phyloP scores from a whole-genome alignment of 768 basidiomycete species.

The Suillus cothurnatus region DNA sequence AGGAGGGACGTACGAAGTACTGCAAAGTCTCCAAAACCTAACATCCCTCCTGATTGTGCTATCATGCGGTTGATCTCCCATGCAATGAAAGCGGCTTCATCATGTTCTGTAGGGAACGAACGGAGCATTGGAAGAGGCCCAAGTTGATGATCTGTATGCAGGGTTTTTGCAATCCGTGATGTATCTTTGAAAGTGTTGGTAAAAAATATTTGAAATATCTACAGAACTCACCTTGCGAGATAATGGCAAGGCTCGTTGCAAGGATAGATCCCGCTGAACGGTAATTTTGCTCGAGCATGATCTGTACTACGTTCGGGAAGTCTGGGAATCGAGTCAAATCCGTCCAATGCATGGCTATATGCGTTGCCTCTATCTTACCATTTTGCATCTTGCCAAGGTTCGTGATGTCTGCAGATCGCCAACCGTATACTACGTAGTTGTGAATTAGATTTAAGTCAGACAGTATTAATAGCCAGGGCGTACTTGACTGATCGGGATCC shows the following conservation, averaged over 20 bases:
- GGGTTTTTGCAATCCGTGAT: conserved; percentile 70
- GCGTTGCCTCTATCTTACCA: conserved; percentile 38
- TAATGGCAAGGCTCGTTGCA: conserved; percentile 70
- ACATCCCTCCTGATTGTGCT: conserved; percentile 70
- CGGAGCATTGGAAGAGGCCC: conserved; percentile 64
- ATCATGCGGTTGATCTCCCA: conserved; percentile 75
- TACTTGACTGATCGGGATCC: conserved; percentile 90
- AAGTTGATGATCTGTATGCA: conserved; percentile 66
- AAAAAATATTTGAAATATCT: not conserved
- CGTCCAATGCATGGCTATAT: not conserved
- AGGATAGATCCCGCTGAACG: conserved; percentile 81
- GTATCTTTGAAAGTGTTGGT: conserved; percentile 51
- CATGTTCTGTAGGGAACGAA: conserved; percentile 52
- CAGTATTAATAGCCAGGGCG: conserved; percentile 14
- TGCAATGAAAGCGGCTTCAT: conserved; percentile 74
- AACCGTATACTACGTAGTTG: conserved; percentile 67
- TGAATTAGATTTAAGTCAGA: conserved; percentile 2
- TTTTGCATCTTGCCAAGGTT: conserved; percentile 74
- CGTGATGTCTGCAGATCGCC: conserved; percentile 79
- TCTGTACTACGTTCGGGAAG: conserved; percentile 62
- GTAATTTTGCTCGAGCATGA: conserved; percentile 86
- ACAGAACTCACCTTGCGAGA: conserved; percentile 66
- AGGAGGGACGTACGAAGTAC: conserved; percentile 62
- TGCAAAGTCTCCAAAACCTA: conserved; percentile 77
- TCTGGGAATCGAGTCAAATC: conserved; percentile 41